These are phyloP conservation scores for Exophiala mesophila DNA, from an alignment of 2,329 filamentous ascomycete species.

Conservation along the genomic window DNA sequence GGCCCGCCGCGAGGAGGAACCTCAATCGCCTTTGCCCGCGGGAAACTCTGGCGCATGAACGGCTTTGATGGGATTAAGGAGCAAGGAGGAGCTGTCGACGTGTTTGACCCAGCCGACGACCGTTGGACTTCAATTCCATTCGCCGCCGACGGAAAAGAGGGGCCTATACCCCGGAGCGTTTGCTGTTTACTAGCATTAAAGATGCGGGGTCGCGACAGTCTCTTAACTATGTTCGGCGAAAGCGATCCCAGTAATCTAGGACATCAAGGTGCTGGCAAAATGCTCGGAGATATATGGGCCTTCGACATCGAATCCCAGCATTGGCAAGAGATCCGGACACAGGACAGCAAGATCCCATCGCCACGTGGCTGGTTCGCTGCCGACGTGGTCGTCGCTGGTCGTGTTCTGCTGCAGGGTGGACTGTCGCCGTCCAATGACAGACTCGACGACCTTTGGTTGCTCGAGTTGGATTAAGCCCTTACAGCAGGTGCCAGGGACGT, in stretches of 20 bases:
- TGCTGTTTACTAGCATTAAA: constrained; percentile 41
- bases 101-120: constrained; percentile 41
- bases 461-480: too few relatives aligned
- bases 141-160: constrained; percentile 41
- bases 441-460: constrained; percentile 47
- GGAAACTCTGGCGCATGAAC: constrained; percentile 70
- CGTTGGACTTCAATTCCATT: constrained; percentile 35
- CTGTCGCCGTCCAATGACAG: constrained; percentile 50
- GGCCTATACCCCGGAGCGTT: constrained; percentile 49
- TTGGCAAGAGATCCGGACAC: constrained; percentile 33
- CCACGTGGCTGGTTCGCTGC: constrained; percentile 53
- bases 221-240: constrained; percentile 53
- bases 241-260: constrained; percentile 49
- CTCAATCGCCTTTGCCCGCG: constrained; percentile 59
- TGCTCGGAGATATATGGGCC: constrained; percentile 50
- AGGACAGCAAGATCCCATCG: constrained; percentile 31
- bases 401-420: constrained; percentile 47
- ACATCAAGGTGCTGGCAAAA: constrained; percentile 53
- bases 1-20: constrained; percentile 63
- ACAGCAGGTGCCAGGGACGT: too few relatives aligned
- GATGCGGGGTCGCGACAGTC: constrained; percentile 32
- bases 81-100: constrained; percentile 67
- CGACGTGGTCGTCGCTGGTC: constrained; percentile 34
- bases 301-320: constrained; percentile 35
- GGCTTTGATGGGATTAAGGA: constrained; percentile 69